A percentile compares a stretch with the other conserved stretches of the same genome.
These are phyloP conservation scores for Hemileccinum rubropunctum DNA, from an alignment of 768 basidiomycete species.

Conservation along the genomic window DNA sequence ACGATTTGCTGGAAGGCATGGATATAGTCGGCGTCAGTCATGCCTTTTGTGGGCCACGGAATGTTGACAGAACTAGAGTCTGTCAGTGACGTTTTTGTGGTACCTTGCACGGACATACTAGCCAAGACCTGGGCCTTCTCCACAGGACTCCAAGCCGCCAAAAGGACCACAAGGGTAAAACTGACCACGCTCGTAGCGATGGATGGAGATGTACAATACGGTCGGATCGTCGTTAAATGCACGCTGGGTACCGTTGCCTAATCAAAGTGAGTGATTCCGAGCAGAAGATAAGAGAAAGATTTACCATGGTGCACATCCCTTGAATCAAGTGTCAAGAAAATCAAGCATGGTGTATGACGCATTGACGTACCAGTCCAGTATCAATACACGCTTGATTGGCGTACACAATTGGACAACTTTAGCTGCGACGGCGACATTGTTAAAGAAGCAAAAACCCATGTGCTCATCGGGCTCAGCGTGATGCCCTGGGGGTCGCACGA, in stretches of 20 bases:
- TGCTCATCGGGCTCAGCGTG: constrained; percentile 98
- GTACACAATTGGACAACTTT: constrained; percentile 74
- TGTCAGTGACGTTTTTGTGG: constrained; percentile 7
- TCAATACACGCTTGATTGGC: constrained; percentile 75
- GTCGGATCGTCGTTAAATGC: constrained; percentile 92
- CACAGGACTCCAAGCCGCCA: constrained; percentile 82
- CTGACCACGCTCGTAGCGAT: constrained; percentile 87
- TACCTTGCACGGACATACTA: constrained; percentile 53
- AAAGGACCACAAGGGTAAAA: constrained; percentile 95
- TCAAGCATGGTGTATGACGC: not conserved
- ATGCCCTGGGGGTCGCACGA: constrained; percentile 96
- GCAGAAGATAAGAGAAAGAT: not conserved
- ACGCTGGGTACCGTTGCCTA: constrained; percentile 96
- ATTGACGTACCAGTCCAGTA: constrained; percentile 85
- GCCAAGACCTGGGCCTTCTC: constrained; percentile 80
- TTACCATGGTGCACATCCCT: constrained; percentile 97
- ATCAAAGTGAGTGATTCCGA: constrained; percentile 11
- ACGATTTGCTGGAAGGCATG: constrained; percentile 94
- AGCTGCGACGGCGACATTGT: constrained; percentile 94
- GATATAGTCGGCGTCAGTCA: constrained; percentile 94
- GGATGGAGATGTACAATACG: constrained; percentile 91
- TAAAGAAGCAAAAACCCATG: constrained; percentile 99
- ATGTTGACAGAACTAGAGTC: constrained; percentile 83
- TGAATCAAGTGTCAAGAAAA: constrained; percentile 11
- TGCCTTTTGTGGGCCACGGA: constrained; percentile 86